Conservation (phyloP, 345 rosid genomes). For the Aurinia saxatilis region DNA sequence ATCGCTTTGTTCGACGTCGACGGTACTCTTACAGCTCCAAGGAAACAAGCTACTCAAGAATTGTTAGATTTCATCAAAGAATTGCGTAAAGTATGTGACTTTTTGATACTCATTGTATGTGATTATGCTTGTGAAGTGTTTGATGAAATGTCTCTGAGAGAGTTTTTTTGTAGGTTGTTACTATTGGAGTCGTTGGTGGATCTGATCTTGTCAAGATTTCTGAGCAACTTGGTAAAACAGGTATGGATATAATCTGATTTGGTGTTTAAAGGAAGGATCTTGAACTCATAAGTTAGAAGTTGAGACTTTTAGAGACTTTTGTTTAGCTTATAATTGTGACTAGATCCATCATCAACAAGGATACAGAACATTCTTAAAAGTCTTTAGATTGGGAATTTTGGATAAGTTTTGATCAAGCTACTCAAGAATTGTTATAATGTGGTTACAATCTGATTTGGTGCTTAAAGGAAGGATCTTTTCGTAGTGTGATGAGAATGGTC, state of each 20-base stretch:
- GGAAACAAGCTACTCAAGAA: conserved; percentile 56
- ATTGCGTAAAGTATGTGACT: conserved; percentile 56
- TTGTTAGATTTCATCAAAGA: conserved; percentile 64
- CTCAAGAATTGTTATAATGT: not conserved
- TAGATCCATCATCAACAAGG: no score
- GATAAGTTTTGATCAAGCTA: no score
- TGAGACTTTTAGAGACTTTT: no score
- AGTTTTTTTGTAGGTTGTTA: conserved; percentile 54
- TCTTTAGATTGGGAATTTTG: no score
- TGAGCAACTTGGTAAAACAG: conserved; percentile 88
- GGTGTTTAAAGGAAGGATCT: no score
- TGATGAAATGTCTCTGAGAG: conserved; percentile 14
- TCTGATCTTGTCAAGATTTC: conserved; percentile 86
- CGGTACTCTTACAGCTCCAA: conserved; percentile 96
- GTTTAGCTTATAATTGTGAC: no score
- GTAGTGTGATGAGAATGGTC: not conserved
- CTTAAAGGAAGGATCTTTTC: not conserved
- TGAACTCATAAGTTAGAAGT: no score
- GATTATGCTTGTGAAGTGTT: conserved; percentile 13
- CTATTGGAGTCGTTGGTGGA: conserved; percentile 95
- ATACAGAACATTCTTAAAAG: no score
- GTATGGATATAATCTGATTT: no score
- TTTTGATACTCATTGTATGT: not conserved
- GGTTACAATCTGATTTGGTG: not conserved
- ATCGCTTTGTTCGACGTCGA: conserved; percentile 96